Base-by-base conservation (phyloP, 2,329 filamentous ascomycete species). In the Podosphaera xanthii region DNA sequence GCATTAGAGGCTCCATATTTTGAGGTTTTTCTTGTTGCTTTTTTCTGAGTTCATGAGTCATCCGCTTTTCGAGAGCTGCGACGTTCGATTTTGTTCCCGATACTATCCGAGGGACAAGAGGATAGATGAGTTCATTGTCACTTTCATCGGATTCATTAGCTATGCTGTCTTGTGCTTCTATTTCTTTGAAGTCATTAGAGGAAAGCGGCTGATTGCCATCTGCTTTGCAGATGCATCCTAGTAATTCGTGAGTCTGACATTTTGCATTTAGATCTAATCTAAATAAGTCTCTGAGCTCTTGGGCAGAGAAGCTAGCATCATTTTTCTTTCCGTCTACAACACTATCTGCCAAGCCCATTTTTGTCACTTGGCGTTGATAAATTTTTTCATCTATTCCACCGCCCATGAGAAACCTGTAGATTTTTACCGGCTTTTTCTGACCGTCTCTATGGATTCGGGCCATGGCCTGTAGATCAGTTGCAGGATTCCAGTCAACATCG, bases 401-500 rank as follows among this genome's bases (percentile, higher is more conserved):
- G 60, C 83, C 79, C 3, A 83, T 79, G 10, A 87, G 67, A 59
- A 87, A 74, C 4, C 84, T 75, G 65, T 87, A 87, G 60, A 87
- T 85, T 59, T 78, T 79, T 62, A 83, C 84, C 2, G 78, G 78
- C 9, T 74, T 71, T 67, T 82, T 84, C 67, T 87, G 84, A 0
- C 84, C 84, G 64, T 86, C 82, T 56, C 84, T 77, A 67, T 87
- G 83, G 54, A 87, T 83, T 12, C 84, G 79, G 10, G 83, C 84
- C 82, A 87, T 86, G 6, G 84, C 83, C 68, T 87, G 84, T 30
- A 84, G 72, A 65, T 87, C 84, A 0, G 81, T 84, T 0, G 82
- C 81, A 1, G 84, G 84, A 65, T 87, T 87, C 84, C 84, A 87
- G 69, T 87, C 84, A 7, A 84, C 78, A 64, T 87, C 84, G 64